Conservation (phyloP, 768 basidiomycete species). For the Tricholoma matsutake region DNA sequence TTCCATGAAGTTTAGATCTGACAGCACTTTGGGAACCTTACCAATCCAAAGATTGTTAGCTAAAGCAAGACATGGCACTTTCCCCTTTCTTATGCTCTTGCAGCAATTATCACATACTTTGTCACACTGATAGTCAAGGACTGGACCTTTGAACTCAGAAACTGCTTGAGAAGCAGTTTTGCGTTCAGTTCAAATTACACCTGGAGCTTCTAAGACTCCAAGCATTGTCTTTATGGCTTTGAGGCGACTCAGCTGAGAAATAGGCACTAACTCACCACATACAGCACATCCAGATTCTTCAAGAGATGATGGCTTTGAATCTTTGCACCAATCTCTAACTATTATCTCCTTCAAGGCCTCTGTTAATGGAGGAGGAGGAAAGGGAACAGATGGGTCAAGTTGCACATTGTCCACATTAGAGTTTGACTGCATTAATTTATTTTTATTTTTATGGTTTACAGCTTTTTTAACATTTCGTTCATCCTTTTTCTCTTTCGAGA, state of each 20-base stretch:
- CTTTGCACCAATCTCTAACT: constrained; percentile 2
- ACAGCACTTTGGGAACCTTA: too few species aligned
- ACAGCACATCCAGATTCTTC: too few species aligned
- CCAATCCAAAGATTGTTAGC: too few species aligned
- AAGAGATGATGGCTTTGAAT: not conserved
- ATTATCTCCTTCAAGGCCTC: not conserved
- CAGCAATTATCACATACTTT: not conserved
- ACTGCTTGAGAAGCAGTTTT: not conserved
- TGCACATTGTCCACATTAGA: too few species aligned
- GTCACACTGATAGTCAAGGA: not conserved
- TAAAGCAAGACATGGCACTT: not conserved
- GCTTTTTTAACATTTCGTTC: too few species aligned
- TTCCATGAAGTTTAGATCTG: too few species aligned
- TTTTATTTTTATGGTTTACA: too few species aligned
- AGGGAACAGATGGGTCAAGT: not conserved
- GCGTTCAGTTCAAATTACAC: not conserved
- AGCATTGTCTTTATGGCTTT: constrained; percentile 2
- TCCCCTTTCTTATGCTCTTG: not conserved
- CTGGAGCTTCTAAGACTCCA: not conserved
- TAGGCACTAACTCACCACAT: too few species aligned
- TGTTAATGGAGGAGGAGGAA: not conserved
- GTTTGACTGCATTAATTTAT: too few species aligned
- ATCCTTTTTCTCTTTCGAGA: too few species aligned
- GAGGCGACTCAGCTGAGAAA: too few species aligned
- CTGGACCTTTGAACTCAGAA: constrained; percentile 1